Evolutionary conservation across 257 asterid genomes (phyloP), one percentile per base, ranked within the genome.

Genomic region (Salvia splendens): DNA sequence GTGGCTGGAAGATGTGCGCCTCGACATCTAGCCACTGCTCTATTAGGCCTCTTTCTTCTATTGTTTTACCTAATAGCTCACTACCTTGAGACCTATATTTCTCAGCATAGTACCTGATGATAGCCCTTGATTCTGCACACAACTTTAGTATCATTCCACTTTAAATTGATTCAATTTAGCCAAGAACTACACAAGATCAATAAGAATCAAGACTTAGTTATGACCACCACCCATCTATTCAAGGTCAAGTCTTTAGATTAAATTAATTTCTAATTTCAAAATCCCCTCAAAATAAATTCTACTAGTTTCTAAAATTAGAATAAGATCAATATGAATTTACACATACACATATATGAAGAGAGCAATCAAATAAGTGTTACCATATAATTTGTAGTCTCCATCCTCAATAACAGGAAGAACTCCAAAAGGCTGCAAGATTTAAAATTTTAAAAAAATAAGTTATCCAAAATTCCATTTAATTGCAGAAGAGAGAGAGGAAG

Each of bases 11-110:
- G 64, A 64, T 75, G 59, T 80, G 76, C 4, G 83, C 83, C 70
- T 83, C 88, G 8, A 74, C 78, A 38, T 83, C 88, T 6, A 80
- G 54, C 88, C 88, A 83, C 43, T 80, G 83, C 30, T 75, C 84
- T 17, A 80, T 66, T 28, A 72, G 28, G 38, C 84, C 88, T 59
- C 74, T 70, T 40, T 78, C 84, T 47, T 80, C 81, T 3, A 73
- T 15, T 28, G 83, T 70, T 7, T 59, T 68, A 14, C 86, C 80
- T 20, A 72, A 32, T 2, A 83, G 56, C 5, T 73, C 68, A 11
- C 80, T 75, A 45, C 87, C 87, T 66, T 80, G 80, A 12, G 78
- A 73, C 77, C 64, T 76, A 68, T 77, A 83, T 46, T 80, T 77
- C 35, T 80, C 80, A 1, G 84, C 79, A 4, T 69, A 65, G 73